Conservation (phyloP, 257 asterid species). For the Thymus mandschuricus region DNA sequence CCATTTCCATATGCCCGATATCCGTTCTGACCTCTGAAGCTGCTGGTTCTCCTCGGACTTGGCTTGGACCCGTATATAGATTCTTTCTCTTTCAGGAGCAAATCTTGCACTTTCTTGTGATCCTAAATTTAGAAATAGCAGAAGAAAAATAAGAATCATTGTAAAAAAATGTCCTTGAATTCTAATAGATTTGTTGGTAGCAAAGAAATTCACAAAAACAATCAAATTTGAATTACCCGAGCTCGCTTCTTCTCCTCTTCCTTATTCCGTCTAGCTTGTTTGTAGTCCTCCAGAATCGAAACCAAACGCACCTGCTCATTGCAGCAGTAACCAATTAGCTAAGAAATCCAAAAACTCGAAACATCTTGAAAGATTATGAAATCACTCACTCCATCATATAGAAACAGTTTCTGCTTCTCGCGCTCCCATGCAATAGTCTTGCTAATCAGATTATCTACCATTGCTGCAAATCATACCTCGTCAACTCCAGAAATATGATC, state of each 20-base stretch:
- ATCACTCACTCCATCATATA: constrained; percentile 86
- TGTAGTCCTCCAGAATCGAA: constrained; percentile 88
- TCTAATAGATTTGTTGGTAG: not conserved
- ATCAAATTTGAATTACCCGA: constrained; percentile 52
- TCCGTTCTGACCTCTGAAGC: constrained; percentile 67
- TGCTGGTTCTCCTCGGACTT: constrained; percentile 80
- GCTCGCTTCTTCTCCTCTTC: constrained; percentile 86
- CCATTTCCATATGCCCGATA: constrained; percentile 63
- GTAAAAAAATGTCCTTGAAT: not conserved
- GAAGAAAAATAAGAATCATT: constrained; percentile 18
- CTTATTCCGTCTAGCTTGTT: constrained; percentile 69
- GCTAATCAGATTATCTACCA: constrained; percentile 74
- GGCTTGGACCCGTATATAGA: constrained; percentile 86
- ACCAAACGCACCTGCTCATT: constrained; percentile 76
- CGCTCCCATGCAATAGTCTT: constrained; percentile 87
- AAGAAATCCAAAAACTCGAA: constrained; percentile 15
- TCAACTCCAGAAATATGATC: constrained; percentile 29
- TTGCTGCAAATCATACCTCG: constrained; percentile 51
- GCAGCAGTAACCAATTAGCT: constrained; percentile 18
- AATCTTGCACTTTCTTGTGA: constrained; percentile 83
- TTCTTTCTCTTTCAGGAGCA: constrained; percentile 89
- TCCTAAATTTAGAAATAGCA: constrained; percentile 50
- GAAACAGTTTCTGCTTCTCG: constrained; percentile 74
- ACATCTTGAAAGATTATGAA: constrained; percentile 12
- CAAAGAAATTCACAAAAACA: constrained; percentile 5